phyloP scores from a whole-genome alignment of 2,329 filamentous ascomycete species.

The Fusarium protoensiforme region DNA sequence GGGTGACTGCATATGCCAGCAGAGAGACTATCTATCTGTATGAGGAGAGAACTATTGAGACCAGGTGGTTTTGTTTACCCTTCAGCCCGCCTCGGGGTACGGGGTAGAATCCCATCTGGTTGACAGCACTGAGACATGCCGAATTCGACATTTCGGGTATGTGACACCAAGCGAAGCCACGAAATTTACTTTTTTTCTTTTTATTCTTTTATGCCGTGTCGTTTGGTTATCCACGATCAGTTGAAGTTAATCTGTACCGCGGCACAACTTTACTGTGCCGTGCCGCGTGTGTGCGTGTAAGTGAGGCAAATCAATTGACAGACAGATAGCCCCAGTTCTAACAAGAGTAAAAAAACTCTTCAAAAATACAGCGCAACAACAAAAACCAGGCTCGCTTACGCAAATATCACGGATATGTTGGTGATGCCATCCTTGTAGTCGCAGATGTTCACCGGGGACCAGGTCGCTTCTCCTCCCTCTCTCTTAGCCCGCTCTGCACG shows the following conservation, averaged over 20 bases:
- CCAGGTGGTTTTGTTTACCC: not conserved
- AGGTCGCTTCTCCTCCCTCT: conserved; percentile 1
- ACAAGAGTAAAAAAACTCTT: not conserved
- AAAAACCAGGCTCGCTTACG: conserved; percentile 5
- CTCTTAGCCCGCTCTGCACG: not conserved
- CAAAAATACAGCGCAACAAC: not conserved
- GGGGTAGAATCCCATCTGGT: conserved; percentile 21
- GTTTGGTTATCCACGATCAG: not conserved
- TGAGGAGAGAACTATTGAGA: not conserved
- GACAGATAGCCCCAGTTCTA: not conserved
- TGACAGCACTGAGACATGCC: conserved; percentile 18
- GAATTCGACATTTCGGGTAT: conserved; percentile 15
- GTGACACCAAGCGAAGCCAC: conserved; percentile 3
- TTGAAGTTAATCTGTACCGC: not conserved
- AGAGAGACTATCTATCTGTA: not conserved
- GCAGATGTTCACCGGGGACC: conserved; percentile 25
- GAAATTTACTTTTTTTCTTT: not conserved
- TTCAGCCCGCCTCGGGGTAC: conserved; percentile 25
- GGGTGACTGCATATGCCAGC: not conserved
- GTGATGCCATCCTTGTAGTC: conserved; percentile 20
- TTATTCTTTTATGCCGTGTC: not conserved
- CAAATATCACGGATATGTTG: conserved; percentile 27
- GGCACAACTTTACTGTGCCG: not conserved
- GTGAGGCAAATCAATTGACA: not conserved
- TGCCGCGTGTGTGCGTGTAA: not conserved